Percentiles rank a stretch among this genome's conserved stretches.
phyloP scores from a whole-genome alignment of 768 basidiomycete genomes.

The Hysterangium stoloniferum region DNA sequence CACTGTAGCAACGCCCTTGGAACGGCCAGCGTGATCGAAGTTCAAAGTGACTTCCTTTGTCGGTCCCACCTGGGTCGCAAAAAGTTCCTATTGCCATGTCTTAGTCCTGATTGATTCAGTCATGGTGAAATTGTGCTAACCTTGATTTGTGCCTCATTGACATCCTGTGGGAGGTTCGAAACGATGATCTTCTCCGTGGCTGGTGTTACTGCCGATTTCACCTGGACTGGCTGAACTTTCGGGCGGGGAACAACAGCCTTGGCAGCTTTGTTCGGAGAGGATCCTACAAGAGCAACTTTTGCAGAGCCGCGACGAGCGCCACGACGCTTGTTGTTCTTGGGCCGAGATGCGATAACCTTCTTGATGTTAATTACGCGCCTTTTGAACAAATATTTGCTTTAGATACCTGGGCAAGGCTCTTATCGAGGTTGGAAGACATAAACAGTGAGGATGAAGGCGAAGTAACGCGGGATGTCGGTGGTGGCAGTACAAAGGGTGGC shows the following conservation, averaged over 20 bases:
- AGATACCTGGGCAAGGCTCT: conserved; percentile 8
- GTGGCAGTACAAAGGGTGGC: background rate
- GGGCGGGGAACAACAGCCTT: conserved; percentile 37
- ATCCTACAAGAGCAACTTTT: conserved; percentile 44
- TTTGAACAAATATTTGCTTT: background rate
- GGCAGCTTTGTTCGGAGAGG: conserved; percentile 41
- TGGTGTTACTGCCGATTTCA: conserved; percentile 26
- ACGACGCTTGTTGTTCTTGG: conserved; percentile 20
- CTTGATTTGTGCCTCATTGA: conserved; percentile 90
- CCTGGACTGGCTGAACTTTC: conserved; percentile 25
- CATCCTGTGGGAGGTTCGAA: conserved; percentile 86
- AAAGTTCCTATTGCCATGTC: conserved; percentile 65
- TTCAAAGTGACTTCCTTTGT: conserved; percentile 77
- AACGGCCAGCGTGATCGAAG: conserved; percentile 78
- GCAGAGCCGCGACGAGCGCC: conserved; percentile 35
- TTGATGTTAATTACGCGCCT: background rate
- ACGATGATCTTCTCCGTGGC: conserved; percentile 88
- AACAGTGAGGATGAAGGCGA: background rate
- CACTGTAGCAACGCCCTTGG: conserved; percentile 86
- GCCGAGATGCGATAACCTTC: conserved; percentile 7
- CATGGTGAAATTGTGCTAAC: conserved; percentile 36
- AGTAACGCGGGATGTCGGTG: background rate
- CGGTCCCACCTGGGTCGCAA: conserved; percentile 83
- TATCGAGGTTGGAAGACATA: conserved; percentile 9
- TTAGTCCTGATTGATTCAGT: background rate